phyloP scores from a whole-genome alignment of 2,329 filamentous ascomycete genomes.

The Alternaria ventricosa region DNA sequence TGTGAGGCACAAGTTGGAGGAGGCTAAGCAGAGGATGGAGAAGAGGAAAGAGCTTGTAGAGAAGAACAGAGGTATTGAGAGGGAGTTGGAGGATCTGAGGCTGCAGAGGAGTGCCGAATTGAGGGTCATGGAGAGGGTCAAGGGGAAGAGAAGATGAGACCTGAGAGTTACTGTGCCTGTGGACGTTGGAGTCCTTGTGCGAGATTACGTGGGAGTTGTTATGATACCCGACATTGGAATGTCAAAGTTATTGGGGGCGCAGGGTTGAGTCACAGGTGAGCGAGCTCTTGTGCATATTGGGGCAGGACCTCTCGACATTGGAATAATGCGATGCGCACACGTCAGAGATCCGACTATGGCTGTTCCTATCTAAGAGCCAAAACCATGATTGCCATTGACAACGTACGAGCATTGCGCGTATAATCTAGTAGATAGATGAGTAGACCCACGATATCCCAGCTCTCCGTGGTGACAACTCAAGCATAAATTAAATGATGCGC shows the following conservation, averaged over 20 bases:
- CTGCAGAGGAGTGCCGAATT: slow-evolving; percentile 55
- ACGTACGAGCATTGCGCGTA: background rate
- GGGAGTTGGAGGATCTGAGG: slow-evolving; percentile 52
- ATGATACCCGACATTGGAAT: slow-evolving; percentile 15
- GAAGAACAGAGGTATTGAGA: slow-evolving; percentile 52
- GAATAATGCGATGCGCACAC: background rate
- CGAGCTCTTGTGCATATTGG: background rate
- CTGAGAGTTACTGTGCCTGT: background rate
- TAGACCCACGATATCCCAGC: background rate
- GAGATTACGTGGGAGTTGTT: background rate
- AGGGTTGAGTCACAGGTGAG: background rate
- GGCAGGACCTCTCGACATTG: background rate
- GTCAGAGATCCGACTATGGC: background rate
- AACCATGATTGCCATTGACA: background rate
- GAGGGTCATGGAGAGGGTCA: slow-evolving; percentile 52
- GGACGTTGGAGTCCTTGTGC: background rate
- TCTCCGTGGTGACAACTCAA: background rate
- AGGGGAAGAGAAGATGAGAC: slow-evolving; percentile 36
- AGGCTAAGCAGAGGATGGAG: slow-evolving; percentile 48
- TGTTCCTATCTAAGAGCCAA: background rate
- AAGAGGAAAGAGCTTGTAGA: slow-evolving; percentile 49
- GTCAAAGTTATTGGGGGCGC: slow-evolving; percentile 5
- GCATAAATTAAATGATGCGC: background rate
- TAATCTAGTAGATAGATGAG: background rate
- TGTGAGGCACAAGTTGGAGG: slow-evolving; percentile 43